Evolutionary conservation across 768 basidiomycete species (phyloP).

Genomic region (Tulasnella sp.): DNA sequence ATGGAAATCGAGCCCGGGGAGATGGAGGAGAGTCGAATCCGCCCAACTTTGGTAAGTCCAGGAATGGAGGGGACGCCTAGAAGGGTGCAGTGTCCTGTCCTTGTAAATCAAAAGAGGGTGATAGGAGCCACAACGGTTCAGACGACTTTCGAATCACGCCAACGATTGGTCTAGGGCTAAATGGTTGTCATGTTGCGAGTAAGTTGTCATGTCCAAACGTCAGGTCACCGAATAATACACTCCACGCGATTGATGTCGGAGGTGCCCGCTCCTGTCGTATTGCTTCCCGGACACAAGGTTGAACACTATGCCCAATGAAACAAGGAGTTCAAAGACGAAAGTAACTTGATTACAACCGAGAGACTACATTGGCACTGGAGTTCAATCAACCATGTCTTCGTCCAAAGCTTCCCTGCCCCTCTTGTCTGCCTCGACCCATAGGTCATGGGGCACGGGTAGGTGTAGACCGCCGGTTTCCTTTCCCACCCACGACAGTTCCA

Average conservation of each 20-base stretch:
- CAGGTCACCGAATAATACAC: background rate
- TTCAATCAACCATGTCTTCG: conserved; percentile 26
- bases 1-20: background rate
- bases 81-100: background rate
- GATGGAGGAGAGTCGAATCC: background rate
- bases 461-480: conserved; percentile 77
- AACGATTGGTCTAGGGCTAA: background rate
- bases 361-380: background rate
- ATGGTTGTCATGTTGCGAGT: background rate
- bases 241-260: background rate
- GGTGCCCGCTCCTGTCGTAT: too few species aligned
- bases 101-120: background rate
- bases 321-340: background rate
- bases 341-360: conserved; percentile 10
- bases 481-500: conserved; percentile 96
- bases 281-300: background rate
- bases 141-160: background rate
- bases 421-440: conserved; percentile 77
- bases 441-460: conserved; percentile 76
- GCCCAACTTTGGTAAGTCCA: background rate
- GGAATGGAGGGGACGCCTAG: background rate
- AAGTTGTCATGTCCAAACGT: too few species aligned
- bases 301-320: background rate
- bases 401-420: conserved; percentile 77
- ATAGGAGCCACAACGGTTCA: background rate